Percentiles rank a stretch among this genome's conserved stretches.
phyloP scores from a whole-genome alignment of 306 rosid species.

The Geum urbanum region DNA sequence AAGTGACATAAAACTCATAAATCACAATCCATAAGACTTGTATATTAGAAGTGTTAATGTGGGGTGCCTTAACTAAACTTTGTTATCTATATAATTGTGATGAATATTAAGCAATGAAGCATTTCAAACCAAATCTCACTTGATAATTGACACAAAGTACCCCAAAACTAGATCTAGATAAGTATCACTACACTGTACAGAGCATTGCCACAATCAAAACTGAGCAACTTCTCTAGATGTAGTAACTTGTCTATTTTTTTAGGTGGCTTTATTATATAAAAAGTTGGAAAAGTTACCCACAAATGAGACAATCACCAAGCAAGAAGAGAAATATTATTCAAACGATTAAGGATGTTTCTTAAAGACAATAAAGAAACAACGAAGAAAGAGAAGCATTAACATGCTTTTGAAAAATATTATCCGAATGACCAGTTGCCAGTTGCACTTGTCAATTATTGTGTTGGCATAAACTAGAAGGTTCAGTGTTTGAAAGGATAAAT shows the following conservation, averaged over 20 bases:
- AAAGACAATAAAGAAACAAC: neutral
- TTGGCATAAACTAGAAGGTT: neutral
- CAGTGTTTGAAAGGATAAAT: neutral
- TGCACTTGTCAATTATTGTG: neutral
- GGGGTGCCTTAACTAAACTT: neutral
- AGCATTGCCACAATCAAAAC: neutral
- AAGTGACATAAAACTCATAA: neutral
- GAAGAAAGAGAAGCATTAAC: neutral
- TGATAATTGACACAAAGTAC: neutral
- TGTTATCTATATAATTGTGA: neutral
- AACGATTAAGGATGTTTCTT: neutral
- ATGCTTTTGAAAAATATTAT: neutral
- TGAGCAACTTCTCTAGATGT: neutral
- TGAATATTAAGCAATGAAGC: neutral
- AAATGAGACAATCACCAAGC: neutral
- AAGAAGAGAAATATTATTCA: neutral
- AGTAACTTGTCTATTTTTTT: neutral
- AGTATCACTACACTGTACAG: neutral
- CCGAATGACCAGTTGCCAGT: neutral
- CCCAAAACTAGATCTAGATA: constrained; percentile 2
- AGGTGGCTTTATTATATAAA: neutral
- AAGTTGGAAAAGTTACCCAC: neutral
- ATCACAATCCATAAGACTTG: neutral
- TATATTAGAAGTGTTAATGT: neutral
- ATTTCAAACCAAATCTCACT: neutral